Percentiles rank a stretch among this genome's conserved stretches.
phyloP scores from a whole-genome alignment of 768 basidiomycete genomes.

The Termitomyces sp. region DNA sequence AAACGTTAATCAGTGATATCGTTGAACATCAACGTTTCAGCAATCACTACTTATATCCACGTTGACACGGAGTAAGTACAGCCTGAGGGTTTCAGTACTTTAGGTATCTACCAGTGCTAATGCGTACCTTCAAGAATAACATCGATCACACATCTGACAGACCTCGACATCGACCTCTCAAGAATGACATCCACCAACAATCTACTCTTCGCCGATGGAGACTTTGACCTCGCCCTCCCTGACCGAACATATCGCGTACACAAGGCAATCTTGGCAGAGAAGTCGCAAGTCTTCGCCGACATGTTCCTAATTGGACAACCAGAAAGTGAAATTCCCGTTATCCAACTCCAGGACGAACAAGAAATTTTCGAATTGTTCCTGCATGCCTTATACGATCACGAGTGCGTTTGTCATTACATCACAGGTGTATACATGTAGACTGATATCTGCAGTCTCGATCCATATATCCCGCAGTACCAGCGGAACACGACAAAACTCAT shows the following conservation, averaged over 20 bases:
- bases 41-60: not conserved
- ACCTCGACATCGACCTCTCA: not conserved
- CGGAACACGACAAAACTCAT: conserved; percentile 9
- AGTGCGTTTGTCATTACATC: not conserved
- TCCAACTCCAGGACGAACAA: conserved; percentile 11
- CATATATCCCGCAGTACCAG: conserved; percentile 4
- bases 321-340: conserved; percentile 1
- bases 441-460: conserved; percentile 6
- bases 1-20: not conserved
- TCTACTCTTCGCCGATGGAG: conserved; percentile 8
- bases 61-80: too few species aligned
- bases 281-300: conserved; percentile 10
- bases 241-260: conserved; percentile 8
- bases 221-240: conserved; percentile 6
- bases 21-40: not conserved
- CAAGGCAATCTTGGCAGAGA: conserved; percentile 7
- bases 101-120: not conserved
- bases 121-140: not conserved
- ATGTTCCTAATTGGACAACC: conserved; percentile 7
- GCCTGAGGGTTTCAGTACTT: not conserved
- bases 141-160: not conserved
- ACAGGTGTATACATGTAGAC: not conserved
- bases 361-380: conserved; percentile 11
- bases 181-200: not conserved
- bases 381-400: conserved; percentile 11